Evolutionary conservation across 2,329 filamentous ascomycete genomes (phyloP), one percentile per base, ranked within the genome.

Genomic region (Aspergillus sp.): DNA sequence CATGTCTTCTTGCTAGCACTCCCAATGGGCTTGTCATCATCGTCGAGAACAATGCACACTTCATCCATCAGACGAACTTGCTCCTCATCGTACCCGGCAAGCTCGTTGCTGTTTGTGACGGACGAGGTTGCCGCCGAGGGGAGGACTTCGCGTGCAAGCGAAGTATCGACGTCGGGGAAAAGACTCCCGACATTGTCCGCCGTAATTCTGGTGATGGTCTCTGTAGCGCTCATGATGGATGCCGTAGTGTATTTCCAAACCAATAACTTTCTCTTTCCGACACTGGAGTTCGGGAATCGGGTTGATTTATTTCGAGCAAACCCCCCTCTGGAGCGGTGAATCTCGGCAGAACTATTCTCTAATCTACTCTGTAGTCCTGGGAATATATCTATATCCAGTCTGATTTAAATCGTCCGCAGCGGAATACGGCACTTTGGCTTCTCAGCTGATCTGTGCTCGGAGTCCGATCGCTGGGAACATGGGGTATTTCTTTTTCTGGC

Each of bases 21-120:
- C 62, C 95, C 95, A 74, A 99, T 96, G 30, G 93, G 93, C 68
- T 86, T 81, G 75, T 98, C 95, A 69, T 98, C 85, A 68, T 96
- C 87, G 76, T 98, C 93, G 47, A 96, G 81, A 17, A 99, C 95
- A 73, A 99, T 98, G 83, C 95, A 99, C 49, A 97, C 89, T 80
- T 98, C 95, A 70, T 99, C 93, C 95, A 99, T 99, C 69, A 99
- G 80, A 50, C 93, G 88, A 69, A 97, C 96, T 80, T 99, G 95
- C 81, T 98, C 93, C 74, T 90, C 93, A 80, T 98, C 93, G 80
- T 98, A 96, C 51, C 93, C 95, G 56, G 89, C 89, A 44, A 98
- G 83, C 57, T 91, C 91, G 52, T 85, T 83, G 62, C 79, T 78
- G 70, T 71, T 67, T n/a, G 73, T 71, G 57, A 71, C 71, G 47